Percentiles rank a stretch among this genome's conserved stretches.
Evolutionary conservation across 1,284 basidiomycete genomes (phyloP).

Genomic region (Heterobasidion parviporum): DNA sequence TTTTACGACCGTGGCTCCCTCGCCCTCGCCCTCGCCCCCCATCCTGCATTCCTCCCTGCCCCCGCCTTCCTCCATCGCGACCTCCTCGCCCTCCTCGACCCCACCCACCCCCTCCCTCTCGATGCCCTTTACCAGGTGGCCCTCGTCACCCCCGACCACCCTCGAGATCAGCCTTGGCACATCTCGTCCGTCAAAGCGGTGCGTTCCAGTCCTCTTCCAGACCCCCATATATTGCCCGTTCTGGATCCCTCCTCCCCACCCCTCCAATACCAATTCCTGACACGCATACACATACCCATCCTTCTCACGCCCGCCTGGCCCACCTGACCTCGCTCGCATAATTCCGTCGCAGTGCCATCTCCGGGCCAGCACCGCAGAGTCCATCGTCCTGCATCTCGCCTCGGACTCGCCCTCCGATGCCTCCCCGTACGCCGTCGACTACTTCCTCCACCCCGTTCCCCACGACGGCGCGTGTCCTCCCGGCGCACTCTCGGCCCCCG

Average conservation of each 20-base stretch:
- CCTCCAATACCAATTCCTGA: not conserved
- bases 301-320: not conserved
- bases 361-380: conserved; percentile 38
- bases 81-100: conserved; percentile 32
- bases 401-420: conserved; percentile 20
- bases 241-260: not conserved
- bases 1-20: conserved; percentile 27
- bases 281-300: conserved; percentile 2
- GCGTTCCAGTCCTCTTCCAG: conserved; percentile 3
- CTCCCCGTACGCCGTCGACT: conserved; percentile 55
- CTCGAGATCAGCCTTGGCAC: conserved; percentile 43
- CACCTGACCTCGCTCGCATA: no score
- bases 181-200: conserved; percentile 66
- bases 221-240: not conserved
- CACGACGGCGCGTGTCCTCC: conserved; percentile 56
- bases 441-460: conserved; percentile 58
- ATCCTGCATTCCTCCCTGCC: conserved; percentile 11
- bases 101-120: conserved; percentile 24
- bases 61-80: conserved; percentile 21
- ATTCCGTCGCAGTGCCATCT: conserved; percentile 48
- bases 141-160: conserved; percentile 45
- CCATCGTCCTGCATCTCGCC: conserved; percentile 49
- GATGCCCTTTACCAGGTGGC: conserved; percentile 68
- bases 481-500: conserved; percentile 13
- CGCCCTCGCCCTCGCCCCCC: conserved; percentile 21